Evolutionary conservation across 2,329 filamentous ascomycete genomes (phyloP), one percentile per base, ranked within the genome.

Genomic region (Aspergillus costaricaensis): DNA sequence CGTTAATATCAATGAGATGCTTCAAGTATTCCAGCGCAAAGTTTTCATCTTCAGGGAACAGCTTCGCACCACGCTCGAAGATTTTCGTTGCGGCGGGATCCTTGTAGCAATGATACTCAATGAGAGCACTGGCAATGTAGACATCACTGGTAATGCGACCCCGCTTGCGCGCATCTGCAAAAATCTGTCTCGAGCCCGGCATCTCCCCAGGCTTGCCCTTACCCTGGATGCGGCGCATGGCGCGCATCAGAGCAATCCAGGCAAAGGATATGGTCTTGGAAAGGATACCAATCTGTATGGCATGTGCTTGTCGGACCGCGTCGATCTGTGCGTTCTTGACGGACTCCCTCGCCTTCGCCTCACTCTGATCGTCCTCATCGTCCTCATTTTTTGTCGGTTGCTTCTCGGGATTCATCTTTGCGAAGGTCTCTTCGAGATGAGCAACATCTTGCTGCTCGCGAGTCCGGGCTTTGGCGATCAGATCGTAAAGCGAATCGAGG

Each of bases 11-110:
- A 69, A 98, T 90, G 61, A 99, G 81, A 76, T 96, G 95, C 79
- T 96, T 97, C 69, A 99, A 83, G 75, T 99, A 98, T 76, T 98
- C 93, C 55, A 99, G 84, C 64, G 96, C 92, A 77, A 98, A 98
- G 60, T 88, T 84, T 74, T 96, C 93, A 70, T 98, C 94, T 52
- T 96, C 91, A 0, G 94, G 94, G 72, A 98, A 99, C 12, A 99
- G 82, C 72, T 92, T 95, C 65, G 94, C 88, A 19, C 95, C 95
- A 49, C 94, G 90, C 74, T 99, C 95, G 67, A 98, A 96, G 62
- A 99, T 98, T 79, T 95, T 97, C 47, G 90, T 91, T 1, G 93
- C 94, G 0, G 95, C 91, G 0, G 89, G 86, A 70, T 98, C 95
- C 72, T 96, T 95, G 77, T 99, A 99, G 67, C 96, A 96, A 68